Evolutionary conservation across 2,329 filamentous ascomycete genomes (phyloP).

Genomic region (Nemania sp.): DNA sequence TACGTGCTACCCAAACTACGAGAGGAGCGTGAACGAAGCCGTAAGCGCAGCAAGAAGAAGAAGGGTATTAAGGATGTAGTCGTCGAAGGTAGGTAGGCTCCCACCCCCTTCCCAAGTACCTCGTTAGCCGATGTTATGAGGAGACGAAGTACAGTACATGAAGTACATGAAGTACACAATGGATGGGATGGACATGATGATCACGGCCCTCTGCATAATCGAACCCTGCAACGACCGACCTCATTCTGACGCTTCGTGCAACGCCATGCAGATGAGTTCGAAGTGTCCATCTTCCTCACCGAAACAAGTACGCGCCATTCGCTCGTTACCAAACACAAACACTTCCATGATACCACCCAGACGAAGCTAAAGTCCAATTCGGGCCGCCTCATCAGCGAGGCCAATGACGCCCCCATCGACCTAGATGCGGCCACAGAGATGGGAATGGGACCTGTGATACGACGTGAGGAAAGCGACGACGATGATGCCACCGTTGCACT

Average conservation of each 20-base stretch:
- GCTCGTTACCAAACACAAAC: slow-evolving; percentile 86
- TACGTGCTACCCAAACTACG: slow-evolving; percentile 90
- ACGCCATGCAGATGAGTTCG: slow-evolving; percentile 81
- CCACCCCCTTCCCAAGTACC: slow-evolving; percentile 19
- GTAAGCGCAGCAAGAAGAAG: slow-evolving; percentile 76
- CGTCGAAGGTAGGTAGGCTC: slow-evolving; percentile 70
- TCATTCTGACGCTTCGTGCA: slow-evolving; percentile 40
- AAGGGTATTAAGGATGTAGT: slow-evolving; percentile 90
- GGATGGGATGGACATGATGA: too few species aligned
- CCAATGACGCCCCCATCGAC: slow-evolving; percentile 65
- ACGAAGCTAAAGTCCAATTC: slow-evolving; percentile 71
- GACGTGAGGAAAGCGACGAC: slow-evolving; percentile 72
- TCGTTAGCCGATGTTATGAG: slow-evolving; percentile 35
- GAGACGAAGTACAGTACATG: slow-evolving; percentile 37
- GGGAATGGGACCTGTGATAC: slow-evolving; percentile 54
- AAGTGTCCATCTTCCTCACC: slow-evolving; percentile 93
- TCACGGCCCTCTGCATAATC: slow-evolving; percentile 35
- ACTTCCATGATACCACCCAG: slow-evolving; percentile 71
- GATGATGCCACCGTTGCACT: slow-evolving; percentile 66
- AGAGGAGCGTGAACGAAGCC: slow-evolving; percentile 73
- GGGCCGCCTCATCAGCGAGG: slow-evolving; percentile 68
- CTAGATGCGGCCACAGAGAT: slow-evolving; percentile 57
- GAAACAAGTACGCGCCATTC: slow-evolving; percentile 88
- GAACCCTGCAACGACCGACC: slow-evolving; percentile 18
- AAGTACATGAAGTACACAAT: too few species aligned